phyloP scores from a whole-genome alignment of 2,329 filamentous ascomycete species.

The Coccinonectria pachysandricola region DNA sequence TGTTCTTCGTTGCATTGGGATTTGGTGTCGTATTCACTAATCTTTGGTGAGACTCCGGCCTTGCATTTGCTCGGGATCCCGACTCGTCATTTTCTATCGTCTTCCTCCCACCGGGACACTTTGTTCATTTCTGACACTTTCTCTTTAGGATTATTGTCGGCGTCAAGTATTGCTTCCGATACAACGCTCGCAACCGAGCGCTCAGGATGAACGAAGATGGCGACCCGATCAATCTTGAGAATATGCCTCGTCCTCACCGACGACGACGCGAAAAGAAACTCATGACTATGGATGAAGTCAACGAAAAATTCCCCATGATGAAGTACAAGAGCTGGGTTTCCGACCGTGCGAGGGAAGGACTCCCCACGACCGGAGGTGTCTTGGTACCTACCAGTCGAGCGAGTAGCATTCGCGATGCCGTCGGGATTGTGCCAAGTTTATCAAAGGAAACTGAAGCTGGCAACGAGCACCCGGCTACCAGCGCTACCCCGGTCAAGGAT shows the following conservation, averaged over 20 bases:
- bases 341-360: slow-evolving; percentile 68
- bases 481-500: slow-evolving; percentile 9
- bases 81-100: slow-evolving; percentile 54
- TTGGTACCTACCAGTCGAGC: slow-evolving; percentile 63
- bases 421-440: slow-evolving; percentile 40
- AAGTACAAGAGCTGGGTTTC: slow-evolving; percentile 97
- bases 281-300: slow-evolving; percentile 98
- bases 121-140: slow-evolving; percentile 17
- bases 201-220: slow-evolving; percentile 68
- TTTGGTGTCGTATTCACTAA: slow-evolving; percentile 99
- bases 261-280: slow-evolving; percentile 92
- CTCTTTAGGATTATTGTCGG: slow-evolving; percentile 94
- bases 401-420: slow-evolving; percentile 59
- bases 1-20: slow-evolving; percentile 88
- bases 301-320: slow-evolving; percentile 87
- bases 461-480: slow-evolving; percentile 28
- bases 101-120: no score
- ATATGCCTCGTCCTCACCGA: slow-evolving; percentile 76
- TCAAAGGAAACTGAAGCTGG: slow-evolving; percentile 35
- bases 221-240: slow-evolving; percentile 78
- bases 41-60: slow-evolving; percentile 61
- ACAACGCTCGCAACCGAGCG: slow-evolving; percentile 86
- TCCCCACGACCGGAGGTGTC: slow-evolving; percentile 77
- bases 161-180: slow-evolving; percentile 98
- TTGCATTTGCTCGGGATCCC: slow-evolving; percentile 4